Conservation (phyloP, 1,139 yeast species). For the Pichia sp. region DNA sequence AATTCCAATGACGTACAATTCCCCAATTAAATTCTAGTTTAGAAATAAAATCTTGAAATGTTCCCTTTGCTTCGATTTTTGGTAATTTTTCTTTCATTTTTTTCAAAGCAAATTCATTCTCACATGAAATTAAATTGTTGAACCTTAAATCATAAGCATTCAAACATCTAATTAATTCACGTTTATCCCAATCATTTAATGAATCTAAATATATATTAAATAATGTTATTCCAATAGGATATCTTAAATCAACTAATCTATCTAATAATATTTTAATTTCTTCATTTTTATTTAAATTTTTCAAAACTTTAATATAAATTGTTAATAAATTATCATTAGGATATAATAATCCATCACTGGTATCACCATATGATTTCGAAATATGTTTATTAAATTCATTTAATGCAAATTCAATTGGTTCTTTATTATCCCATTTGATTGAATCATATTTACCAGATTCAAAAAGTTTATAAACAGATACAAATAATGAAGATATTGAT, state of each 20-base stretch:
- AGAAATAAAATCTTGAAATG: constrained; percentile 21
- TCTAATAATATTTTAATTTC: constrained; percentile 48
- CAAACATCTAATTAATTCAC: constrained; percentile 36
- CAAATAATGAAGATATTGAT: constrained; percentile 41
- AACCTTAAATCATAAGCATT: constrained; percentile 30
- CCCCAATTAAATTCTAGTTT: constrained; percentile 26
- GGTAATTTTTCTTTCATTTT: constrained; percentile 15
- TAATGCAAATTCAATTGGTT: constrained; percentile 57
- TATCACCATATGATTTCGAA: constrained; percentile 29
- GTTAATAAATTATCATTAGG: constrained; percentile 48
- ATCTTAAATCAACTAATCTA: constrained; percentile 54
- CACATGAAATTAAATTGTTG: constrained; percentile 26
- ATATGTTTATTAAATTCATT: constrained; percentile 45
- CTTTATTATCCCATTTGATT: constrained; percentile 15
- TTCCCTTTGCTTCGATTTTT: constrained; percentile 15
- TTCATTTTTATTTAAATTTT: constrained; percentile 40
- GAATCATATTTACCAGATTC: constrained; percentile 20
- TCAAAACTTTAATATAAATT: constrained; percentile 45
- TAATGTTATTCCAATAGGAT: constrained; percentile 39
- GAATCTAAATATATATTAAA: constrained; percentile 33
- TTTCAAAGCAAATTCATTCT: constrained; percentile 23
- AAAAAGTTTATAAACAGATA: constrained; percentile 23
- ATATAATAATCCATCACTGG: constrained; percentile 26
- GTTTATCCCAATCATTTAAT: constrained; percentile 19
- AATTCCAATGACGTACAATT: constrained; percentile 25